Evolutionary conservation across 2,329 filamentous ascomycete genomes (phyloP), one percentile per base, ranked within the genome.

Genomic region (Pestalotiopsis sp.): DNA sequence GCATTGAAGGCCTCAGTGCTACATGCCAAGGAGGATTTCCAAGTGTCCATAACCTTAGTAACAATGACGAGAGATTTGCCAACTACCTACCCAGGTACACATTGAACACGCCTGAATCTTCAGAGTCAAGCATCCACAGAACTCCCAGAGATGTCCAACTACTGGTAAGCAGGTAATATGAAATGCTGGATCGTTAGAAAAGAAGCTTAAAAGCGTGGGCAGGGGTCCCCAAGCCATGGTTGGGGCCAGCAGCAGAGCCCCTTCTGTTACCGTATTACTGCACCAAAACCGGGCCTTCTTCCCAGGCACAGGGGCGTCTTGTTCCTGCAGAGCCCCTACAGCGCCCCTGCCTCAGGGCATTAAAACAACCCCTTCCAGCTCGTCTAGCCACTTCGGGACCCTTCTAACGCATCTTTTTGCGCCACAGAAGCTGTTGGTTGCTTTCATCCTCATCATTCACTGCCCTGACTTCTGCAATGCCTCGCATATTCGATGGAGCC

Each of bases 351-450:
- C 20, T n/a, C 59, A 36, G 59, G 59, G 59, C 59, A 20, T n/a
- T 45, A 39, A 64, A n/a, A 49, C 61, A 20, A 27, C 61, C 36
- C 61, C 41, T 31, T 25, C 14, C 38, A 64, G 20, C 61, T 14
- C 12, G 23, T 64, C 61, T 64, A 64, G 61, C 61, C 23, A 20
- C 27, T 64, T 64, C 25, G 38, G 38, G 38, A 11, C 36, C 49
- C 38, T 38, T 49, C 38, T n/a, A 52, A 64, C 38, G n/a, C 5
- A 12, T 61, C 25, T 27, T 20, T 20, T 17, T 45, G 17, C 45
- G 11, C 45, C 14, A n/a, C 45, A 52, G 17, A 52, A 52, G n/a
- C 45, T 52, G 45, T n/a, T n/a, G 17, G 45, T 11, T 52, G 45
- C 17, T 11, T 52, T 9, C 45, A 9, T 20, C 9, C 20, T 17